Percentiles rank a stretch among this genome's conserved stretches.
Conservation (phyloP, 345 rosid species). For the Eucalyptus cloeziana region DNA sequence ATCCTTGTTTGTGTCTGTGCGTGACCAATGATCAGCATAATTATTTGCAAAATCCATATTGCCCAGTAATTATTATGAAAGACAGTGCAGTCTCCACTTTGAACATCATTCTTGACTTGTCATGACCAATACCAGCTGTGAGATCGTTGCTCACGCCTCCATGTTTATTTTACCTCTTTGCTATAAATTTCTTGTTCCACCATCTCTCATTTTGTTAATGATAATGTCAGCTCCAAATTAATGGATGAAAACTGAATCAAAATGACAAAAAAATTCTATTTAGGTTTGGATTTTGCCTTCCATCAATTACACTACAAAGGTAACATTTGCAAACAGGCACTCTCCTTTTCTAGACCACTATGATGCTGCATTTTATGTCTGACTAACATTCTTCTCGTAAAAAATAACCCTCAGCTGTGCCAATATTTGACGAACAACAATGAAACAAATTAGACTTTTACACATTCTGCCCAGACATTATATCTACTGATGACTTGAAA, state of each 20-base stretch:
- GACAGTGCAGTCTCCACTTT: not conserved
- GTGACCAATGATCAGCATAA: not conserved
- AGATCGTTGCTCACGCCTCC: not conserved
- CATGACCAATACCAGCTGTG: not conserved
- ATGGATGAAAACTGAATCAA: not conserved
- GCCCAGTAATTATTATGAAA: not conserved
- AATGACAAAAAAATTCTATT: not conserved
- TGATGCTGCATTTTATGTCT: not conserved
- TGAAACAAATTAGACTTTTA: not conserved
- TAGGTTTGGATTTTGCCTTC: not conserved
- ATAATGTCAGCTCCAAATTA: not conserved
- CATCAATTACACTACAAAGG: not conserved
- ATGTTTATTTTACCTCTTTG: not conserved
- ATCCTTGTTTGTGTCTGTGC: not conserved
- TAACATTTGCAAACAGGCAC: not conserved
- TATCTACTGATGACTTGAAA: not conserved
- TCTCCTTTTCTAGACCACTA: not conserved
- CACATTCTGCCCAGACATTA: not conserved
- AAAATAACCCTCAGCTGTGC: not conserved
- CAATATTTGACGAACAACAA: not conserved
- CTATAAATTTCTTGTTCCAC: not conserved
- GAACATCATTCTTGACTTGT: not conserved
- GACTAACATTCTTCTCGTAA: not conserved
- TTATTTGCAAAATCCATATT: not conserved
- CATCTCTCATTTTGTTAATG: not conserved